Evolutionary conservation across 169 alveolate species (phyloP).

Genomic region (Cryptosporidium ubiquitum): DNA sequence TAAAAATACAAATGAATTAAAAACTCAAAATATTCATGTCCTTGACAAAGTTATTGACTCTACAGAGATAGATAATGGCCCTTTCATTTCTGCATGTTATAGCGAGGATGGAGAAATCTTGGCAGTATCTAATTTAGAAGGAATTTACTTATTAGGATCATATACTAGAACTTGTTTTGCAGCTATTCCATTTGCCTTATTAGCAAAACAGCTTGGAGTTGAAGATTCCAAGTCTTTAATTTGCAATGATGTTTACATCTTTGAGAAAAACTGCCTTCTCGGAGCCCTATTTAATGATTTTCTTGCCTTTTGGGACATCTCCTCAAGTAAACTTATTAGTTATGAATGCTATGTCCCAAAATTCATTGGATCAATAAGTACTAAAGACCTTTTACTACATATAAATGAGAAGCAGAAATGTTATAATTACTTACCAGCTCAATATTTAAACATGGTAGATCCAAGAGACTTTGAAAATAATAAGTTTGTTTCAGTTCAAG

Average conservation of each 20-base stretch:
- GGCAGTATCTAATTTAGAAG: constrained; percentile 6
- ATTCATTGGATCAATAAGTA: not conserved
- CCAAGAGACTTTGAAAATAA: not conserved
- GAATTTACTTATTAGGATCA: constrained; percentile 50
- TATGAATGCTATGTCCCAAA: constrained; percentile 1
- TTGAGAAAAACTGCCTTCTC: not conserved
- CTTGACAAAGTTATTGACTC: not conserved
- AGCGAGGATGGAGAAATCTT: constrained; percentile 69
- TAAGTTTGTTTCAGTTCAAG: constrained; percentile 21
- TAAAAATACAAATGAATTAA: not conserved
- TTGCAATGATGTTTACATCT: constrained; percentile 5
- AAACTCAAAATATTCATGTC: not conserved
- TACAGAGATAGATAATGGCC: not conserved
- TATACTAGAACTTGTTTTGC: constrained; percentile 56
- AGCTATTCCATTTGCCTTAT: not conserved
- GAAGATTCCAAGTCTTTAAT: not conserved
- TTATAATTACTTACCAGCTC: not conserved
- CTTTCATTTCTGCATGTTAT: constrained; percentile 27
- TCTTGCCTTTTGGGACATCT: constrained; percentile 30
- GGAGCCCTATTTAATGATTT: constrained; percentile 3
- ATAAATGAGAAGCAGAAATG: not conserved
- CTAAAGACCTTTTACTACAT: not conserved
- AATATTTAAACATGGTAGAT: not conserved
- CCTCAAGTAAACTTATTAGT: not conserved
- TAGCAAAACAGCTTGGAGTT: not conserved